Evolutionary conservation across 2,329 filamentous ascomycete species (phyloP), one percentile per base, ranked within the genome.

Genomic region (Septoria petroselini): DNA sequence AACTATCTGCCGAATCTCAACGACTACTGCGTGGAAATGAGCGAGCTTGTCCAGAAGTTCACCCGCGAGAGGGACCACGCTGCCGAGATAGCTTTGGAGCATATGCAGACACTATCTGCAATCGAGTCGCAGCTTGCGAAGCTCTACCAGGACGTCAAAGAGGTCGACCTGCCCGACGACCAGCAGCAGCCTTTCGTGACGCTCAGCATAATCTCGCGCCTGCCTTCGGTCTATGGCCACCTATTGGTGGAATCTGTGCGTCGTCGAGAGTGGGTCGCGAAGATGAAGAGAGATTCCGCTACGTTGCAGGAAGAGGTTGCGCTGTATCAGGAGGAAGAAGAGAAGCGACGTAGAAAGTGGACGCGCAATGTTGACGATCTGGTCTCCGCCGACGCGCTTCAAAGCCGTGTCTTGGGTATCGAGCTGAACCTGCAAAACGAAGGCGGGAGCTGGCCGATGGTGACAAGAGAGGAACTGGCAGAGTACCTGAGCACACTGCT

Each of bases 231-330:
- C 61, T 98, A 97, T 66, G 91, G 91, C 0, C 91, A 90, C 2
- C 86, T 95, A 51, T 74, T 95, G 15, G 81, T 88, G 3, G 93
- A 98, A 70, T 86, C 89, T 12, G 82, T 96, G 33, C 82, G 88
- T 50, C 84, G 93, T 17, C 84, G 84, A 27, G 91, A 96, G 70
- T 98, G 93, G 91, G 82, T 81, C 9, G 88, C 95, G 44, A 95
- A 95, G 70, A 85, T 97, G 68, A 88, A 86, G 65, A 79, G 81
- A 2, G 93, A 97, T 62, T 93, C 91, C 0, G 84, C 87, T 2
- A 88, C 86, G 0, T 73, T 98, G 19, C 89, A 90, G 19, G 94
- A 97, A 66, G 91, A 97, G 65, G 88, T 97, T 79, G 88, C 90
- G 1, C 75, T 88, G 0, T 91, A 94, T 57, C 88, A 93, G 63